Percentiles rank a stretch among this genome's conserved stretches.
phyloP scores from a whole-genome alignment of 164 flowering plant genomes.

The Hamamelis virginiana region DNA sequence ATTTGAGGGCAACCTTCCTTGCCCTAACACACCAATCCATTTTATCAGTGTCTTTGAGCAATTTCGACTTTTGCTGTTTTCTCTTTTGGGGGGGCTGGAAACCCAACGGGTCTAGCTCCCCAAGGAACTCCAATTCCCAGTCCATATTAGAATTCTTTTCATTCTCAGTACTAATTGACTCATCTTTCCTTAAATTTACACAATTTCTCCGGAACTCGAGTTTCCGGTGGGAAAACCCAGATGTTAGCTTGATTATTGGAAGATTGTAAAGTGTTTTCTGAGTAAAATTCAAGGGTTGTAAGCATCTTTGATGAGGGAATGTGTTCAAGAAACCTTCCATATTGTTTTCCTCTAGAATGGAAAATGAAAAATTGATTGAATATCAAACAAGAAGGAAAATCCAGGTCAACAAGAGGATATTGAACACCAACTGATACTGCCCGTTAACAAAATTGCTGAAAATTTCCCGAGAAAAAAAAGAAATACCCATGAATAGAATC shows the following conservation, averaged over 20 bases:
- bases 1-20: slow-evolving; percentile 62
- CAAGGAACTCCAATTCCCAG: slow-evolving; percentile 78
- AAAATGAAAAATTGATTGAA: no score
- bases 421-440: no score
- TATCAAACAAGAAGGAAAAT: no score
- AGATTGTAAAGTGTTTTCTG: slow-evolving; percentile 12
- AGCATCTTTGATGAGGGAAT: slow-evolving; percentile 25
- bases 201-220: slow-evolving; percentile 8
- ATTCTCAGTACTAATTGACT: background rate
- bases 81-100: slow-evolving; percentile 43
- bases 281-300: slow-evolving; percentile 14
- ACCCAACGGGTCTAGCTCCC: slow-evolving; percentile 51
- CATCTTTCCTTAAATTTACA: slow-evolving; percentile 6
- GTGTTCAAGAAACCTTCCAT: slow-evolving; percentile 34
- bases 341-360: no score
- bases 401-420: no score
- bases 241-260: slow-evolving; percentile 11
- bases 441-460: no score
- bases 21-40: slow-evolving; percentile 97
- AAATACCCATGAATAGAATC: no score
- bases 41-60: slow-evolving; percentile 49
- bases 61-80: slow-evolving; percentile 37
- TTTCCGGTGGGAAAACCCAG: slow-evolving; percentile 14
- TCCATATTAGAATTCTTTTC: slow-evolving; percentile 25
- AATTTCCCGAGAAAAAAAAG: no score